These are phyloP conservation scores for Brasilioporus rufonigricans DNA, from an alignment of 768 basidiomycete genomes.

Conservation along the genomic window DNA sequence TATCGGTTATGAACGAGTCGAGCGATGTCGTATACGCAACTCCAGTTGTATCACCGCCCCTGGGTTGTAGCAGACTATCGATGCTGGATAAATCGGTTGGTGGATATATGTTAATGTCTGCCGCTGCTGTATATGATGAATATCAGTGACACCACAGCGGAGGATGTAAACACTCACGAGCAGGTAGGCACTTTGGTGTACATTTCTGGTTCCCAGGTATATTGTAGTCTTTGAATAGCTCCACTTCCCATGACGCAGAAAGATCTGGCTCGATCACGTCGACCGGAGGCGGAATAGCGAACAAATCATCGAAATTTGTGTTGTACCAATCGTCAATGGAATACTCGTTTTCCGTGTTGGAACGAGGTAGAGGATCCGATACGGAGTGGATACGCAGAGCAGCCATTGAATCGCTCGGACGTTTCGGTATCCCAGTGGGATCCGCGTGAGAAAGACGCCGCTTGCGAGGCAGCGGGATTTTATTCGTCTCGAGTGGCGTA, in stretches of 20 bases:
- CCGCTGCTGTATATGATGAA: not conserved
- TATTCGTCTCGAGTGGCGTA: not conserved
- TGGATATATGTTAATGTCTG: not conserved
- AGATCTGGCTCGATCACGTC: conserved; percentile 25
- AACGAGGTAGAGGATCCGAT: conserved; percentile 31
- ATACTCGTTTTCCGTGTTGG: conserved; percentile 14
- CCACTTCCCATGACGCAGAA: conserved; percentile 30
- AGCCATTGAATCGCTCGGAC: conserved; percentile 17
- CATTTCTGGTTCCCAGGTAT: conserved; percentile 8
- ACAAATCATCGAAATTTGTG: conserved; percentile 21
- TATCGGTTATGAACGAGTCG: not conserved
- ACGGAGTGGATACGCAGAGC: conserved; percentile 26
- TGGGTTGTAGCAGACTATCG: conserved; percentile 8
- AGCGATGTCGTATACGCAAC: not conserved
- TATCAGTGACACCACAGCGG: not conserved
- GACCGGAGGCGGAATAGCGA: conserved; percentile 28
- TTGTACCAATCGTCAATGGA: conserved; percentile 39
- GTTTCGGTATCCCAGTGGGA: conserved; percentile 21
- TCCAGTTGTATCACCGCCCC: not conserved
- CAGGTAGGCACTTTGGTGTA: not conserved
- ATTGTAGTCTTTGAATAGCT: conserved; percentile 32
- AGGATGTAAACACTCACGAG: conserved; percentile 4
- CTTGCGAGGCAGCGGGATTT: conserved; percentile 25
- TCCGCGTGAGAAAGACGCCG: conserved; percentile 38
- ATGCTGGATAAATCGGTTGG: conserved; percentile 1